These are phyloP conservation scores for Irpex sp. DNA, from an alignment of 1,284 basidiomycete genomes.

Conservation along the genomic window DNA sequence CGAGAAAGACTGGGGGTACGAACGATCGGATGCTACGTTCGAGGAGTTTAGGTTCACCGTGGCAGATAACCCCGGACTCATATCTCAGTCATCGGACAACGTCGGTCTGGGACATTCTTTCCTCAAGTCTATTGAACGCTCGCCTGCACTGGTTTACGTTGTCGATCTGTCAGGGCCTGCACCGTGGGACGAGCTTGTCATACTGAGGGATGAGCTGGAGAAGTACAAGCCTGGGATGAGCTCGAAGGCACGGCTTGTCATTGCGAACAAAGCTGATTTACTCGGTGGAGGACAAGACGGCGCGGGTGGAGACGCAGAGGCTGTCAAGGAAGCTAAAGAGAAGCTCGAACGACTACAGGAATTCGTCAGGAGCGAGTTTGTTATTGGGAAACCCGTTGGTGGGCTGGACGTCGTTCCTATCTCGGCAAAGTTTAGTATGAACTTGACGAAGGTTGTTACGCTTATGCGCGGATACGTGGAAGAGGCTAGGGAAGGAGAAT, in stretches of 20 bases:
- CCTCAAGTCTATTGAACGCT: constrained; percentile 90
- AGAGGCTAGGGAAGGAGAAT: constrained; percentile 35
- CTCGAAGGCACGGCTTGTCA: constrained; percentile 71
- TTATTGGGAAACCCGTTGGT: constrained; percentile 8
- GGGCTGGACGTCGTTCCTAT: constrained; percentile 70
- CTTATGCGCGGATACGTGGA: constrained; percentile 66
- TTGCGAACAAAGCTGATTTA: constrained; percentile 94
- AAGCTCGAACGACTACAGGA: constrained; percentile 56
- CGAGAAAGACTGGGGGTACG: constrained; percentile 9
- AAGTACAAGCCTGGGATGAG: constrained; percentile 82
- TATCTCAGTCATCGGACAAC: constrained; percentile 82
- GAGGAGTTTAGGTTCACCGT: constrained; percentile 89
- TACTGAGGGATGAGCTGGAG: constrained; percentile 81
- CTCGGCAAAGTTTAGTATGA: constrained; percentile 81
- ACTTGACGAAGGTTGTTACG: constrained; percentile 63
- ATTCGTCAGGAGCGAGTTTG: constrained; percentile 51
- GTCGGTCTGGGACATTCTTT: constrained; percentile 94
- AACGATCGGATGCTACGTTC: constrained; percentile 24
- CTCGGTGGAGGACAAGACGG: constrained; percentile 37
- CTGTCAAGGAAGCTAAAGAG: constrained; percentile 50
- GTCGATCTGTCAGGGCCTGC: constrained; percentile 77
- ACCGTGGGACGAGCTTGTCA: constrained; percentile 74
- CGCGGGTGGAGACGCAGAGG: constrained; percentile 36
- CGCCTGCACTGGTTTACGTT: constrained; percentile 87
- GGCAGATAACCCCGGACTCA: constrained; percentile 96